Percentiles rank a stretch among this genome's conserved stretches.
phyloP scores from a whole-genome alignment of 1,284 basidiomycete species.

The Pyrrhoderma noxium region DNA sequence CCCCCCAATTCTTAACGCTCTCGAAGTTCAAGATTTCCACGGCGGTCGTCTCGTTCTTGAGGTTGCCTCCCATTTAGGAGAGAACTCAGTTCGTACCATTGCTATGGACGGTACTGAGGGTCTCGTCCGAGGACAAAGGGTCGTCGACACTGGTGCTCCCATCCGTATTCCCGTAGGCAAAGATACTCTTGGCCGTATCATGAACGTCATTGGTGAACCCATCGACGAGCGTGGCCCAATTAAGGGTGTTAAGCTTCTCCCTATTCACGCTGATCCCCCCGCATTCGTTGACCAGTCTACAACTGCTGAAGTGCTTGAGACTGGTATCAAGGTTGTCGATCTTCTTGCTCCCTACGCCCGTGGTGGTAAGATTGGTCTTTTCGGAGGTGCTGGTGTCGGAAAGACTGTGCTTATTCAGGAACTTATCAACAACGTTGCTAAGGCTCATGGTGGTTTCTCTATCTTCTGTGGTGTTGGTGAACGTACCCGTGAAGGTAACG shows the following conservation, averaged over 20 bases:
- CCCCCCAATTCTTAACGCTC: slow-evolving; percentile 95
- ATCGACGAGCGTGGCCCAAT: slow-evolving; percentile 99
- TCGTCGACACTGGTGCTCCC: slow-evolving; percentile 92
- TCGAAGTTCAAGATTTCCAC: slow-evolving; percentile 91
- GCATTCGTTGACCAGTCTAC: slow-evolving; percentile 98
- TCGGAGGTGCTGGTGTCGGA: slow-evolving; percentile 99
- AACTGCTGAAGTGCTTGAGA: slow-evolving; percentile 96
- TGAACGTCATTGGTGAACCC: slow-evolving; percentile 99
- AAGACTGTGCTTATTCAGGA: slow-evolving; percentile 99
- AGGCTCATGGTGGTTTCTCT: slow-evolving; percentile 99
- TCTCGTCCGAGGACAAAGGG: slow-evolving; percentile 98
- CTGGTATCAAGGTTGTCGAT: slow-evolving; percentile 99
- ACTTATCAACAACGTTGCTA: slow-evolving; percentile 99
- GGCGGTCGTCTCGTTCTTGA: slow-evolving; percentile 94
- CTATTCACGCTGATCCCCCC: slow-evolving; percentile 96
- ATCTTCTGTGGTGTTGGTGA: slow-evolving; percentile 99
- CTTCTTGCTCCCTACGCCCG: slow-evolving; percentile 98
- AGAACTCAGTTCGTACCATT: slow-evolving; percentile 97
- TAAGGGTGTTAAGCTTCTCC: slow-evolving; percentile 83
- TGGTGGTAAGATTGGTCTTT: slow-evolving; percentile 99
- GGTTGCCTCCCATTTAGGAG: slow-evolving; percentile 95
- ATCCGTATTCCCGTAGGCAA: slow-evolving; percentile 95
- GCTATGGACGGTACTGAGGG: slow-evolving; percentile 99
- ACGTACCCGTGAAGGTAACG: slow-evolving; percentile 99
- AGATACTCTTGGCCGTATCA: slow-evolving; percentile 94